Evolutionary conservation across 164 flowering plant species (phyloP), one percentile per base, ranked within the genome.

Genomic region (Liriodendron chinense): DNA sequence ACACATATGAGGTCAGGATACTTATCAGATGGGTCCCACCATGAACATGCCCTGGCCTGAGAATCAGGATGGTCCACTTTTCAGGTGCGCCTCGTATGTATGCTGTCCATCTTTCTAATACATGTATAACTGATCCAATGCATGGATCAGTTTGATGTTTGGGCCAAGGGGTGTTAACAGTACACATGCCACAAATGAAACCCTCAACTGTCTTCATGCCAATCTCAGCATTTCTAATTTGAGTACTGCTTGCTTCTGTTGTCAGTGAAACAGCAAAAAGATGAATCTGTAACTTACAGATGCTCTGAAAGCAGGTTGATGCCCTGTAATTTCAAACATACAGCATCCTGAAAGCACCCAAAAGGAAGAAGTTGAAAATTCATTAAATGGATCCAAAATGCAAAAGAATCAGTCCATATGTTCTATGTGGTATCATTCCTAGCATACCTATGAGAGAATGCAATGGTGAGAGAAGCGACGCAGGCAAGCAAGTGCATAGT

Each of bases 291-390:
- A 47, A 69, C 90, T 83, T 80, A 91, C 93, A 23, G 88, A 79
- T 53, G 95, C 92, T 82, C 80, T 85, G 76, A 89, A 91, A 68
- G 95, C 83, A 16, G 88, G 90, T 63, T 87, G 92, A 70, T 88
- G 95, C 21, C 89, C 91, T 78, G 93, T 86, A 75, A 91, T 91
- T 83, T 91, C 95, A 81, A 86, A 91, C 84, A 89, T 87, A 75
- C 92, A 91, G 79, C 95, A 91, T 61, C 95, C 95, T 91, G 26
- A 24, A 69, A 69, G 56, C 56, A 47, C 71, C 47, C 25, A n/a
- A 8, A 69, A 67, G 47, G 20, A 68, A 20, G 10, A 7, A 28
- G n/a, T 28, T 24, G 26, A 67, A 34, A 64, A 67, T 9, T 7
- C 9, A 10, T 28, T 67, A 28, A 16, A 26, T 13, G 48, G 47